Conservation (phyloP, 1,284 basidiomycete genomes). For the Prillingera fragicola region DNA sequence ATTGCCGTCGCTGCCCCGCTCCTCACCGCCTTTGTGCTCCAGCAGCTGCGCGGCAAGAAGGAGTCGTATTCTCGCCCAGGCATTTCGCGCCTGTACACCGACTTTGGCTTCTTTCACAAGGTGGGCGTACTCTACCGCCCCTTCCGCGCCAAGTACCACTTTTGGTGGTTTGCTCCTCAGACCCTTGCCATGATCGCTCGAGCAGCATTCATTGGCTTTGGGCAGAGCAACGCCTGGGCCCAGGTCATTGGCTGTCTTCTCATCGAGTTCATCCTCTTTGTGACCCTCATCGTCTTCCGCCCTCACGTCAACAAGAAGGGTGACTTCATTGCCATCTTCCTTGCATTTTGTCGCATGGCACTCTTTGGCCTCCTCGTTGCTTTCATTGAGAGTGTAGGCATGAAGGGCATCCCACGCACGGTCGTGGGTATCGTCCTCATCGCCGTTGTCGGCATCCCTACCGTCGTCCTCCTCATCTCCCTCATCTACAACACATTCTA, state of each 20-base stretch:
- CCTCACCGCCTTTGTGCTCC: conserved; percentile 44
- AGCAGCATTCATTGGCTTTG: conserved; percentile 69
- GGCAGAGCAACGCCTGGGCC: conserved; percentile 57
- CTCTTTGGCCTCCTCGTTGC: conserved; percentile 45
- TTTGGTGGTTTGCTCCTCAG: conserved; percentile 49
- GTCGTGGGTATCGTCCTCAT: conserved; percentile 47
- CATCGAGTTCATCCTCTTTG: conserved; percentile 61
- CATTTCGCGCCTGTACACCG: conserved; percentile 44
- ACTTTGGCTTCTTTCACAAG: conserved; percentile 42
- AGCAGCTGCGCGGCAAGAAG: conserved; percentile 27
- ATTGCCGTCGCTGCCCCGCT: conserved; percentile 56
- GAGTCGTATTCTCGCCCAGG: conserved; percentile 26
- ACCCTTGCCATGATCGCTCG: conserved; percentile 51
- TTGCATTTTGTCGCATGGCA: conserved; percentile 39
- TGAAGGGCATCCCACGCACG: conserved; percentile 39
- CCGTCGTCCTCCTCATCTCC: conserved; percentile 63
- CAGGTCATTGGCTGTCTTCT: conserved; percentile 68
- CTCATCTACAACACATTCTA: conserved; percentile 65
- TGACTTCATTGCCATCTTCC: conserved; percentile 39
- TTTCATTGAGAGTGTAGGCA: conserved; percentile 40
- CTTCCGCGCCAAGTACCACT: conserved; percentile 48
- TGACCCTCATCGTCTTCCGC: conserved; percentile 54
- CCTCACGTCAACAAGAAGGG: conserved; percentile 48
- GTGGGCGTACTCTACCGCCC: conserved; percentile 47
- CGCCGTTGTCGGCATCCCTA: conserved; percentile 44